Evolutionary conservation across 2,329 filamentous ascomycete species (phyloP).

Genomic region (Epichloe typhina): DNA sequence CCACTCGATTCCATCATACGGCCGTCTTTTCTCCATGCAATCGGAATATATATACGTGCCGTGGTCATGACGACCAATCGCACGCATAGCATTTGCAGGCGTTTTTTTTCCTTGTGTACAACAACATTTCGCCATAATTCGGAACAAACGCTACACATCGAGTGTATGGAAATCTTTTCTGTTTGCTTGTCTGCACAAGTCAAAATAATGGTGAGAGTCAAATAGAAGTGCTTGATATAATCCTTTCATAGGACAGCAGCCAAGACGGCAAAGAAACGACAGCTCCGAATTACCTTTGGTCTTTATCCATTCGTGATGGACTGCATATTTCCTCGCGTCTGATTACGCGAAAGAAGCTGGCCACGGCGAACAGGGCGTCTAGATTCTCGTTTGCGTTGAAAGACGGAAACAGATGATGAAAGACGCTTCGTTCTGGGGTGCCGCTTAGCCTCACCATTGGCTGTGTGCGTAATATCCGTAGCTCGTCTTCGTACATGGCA

Average conservation of each 20-base stretch:
- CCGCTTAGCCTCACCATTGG: background rate
- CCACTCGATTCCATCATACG: background rate
- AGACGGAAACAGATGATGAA: too few relatives aligned
- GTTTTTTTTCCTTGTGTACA: constrained; percentile 1
- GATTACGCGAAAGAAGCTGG: background rate
- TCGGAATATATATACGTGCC: background rate
- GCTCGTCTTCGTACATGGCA: background rate
- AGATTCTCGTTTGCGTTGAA: background rate
- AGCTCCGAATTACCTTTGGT: background rate
- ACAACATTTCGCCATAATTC: background rate
- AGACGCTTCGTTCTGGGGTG: too few relatives aligned
- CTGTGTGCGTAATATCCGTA: background rate
- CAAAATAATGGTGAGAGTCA: background rate
- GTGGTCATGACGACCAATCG: background rate
- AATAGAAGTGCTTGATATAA: too few relatives aligned
- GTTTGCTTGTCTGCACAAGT: background rate
- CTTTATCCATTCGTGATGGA: background rate
- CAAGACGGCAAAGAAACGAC: too few relatives aligned
- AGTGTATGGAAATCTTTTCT: background rate
- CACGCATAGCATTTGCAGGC: constrained; percentile 5
- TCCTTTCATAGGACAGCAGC: too few relatives aligned
- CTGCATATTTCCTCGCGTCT: background rate
- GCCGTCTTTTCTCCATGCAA: background rate
- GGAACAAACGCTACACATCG: background rate
- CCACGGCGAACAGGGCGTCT: constrained; percentile 12